A percentile compares a stretch with the other conserved stretches of the same genome.
Evolutionary conservation across 2,329 filamentous ascomycete species (phyloP).

Genomic region (Stylonectria norvegica): DNA sequence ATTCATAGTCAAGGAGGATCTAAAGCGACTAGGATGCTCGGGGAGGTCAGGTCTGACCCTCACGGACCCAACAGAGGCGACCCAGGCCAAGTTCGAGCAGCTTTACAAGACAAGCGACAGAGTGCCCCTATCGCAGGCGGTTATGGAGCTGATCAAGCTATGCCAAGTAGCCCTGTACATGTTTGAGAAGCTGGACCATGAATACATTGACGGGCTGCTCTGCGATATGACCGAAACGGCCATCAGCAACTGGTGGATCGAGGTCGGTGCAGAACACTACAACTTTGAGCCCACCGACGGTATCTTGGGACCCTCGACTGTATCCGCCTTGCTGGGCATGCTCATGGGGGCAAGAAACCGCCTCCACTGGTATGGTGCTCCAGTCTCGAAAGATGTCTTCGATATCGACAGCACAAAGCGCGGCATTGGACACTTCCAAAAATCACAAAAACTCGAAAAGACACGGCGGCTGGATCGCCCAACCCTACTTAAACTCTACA

Average conservation of each 20-base stretch:
- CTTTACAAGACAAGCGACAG: constrained; percentile 85
- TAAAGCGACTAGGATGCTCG: constrained; percentile 89
- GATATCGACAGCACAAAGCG: constrained; percentile 79
- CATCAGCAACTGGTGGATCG: constrained; percentile 92
- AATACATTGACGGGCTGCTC: constrained; percentile 86
- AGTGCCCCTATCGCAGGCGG: constrained; percentile 71
- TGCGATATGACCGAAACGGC: constrained; percentile 92
- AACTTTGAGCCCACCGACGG: constrained; percentile 91
- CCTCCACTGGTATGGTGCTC: constrained; percentile 77
- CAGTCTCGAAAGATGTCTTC: constrained; percentile 87
- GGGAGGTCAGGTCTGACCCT: constrained; percentile 84
- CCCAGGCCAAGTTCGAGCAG: constrained; percentile 86
- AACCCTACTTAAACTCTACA: constrained; percentile 77
- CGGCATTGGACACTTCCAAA: constrained; percentile 85
- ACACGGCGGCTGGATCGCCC: constrained; percentile 78
- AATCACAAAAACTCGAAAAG: constrained; percentile 74
- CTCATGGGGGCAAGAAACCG: constrained; percentile 88
- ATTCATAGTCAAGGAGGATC: constrained; percentile 90
- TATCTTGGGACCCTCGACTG: constrained; percentile 86
- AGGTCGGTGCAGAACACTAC: constrained; percentile 87
- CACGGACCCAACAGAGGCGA: constrained; percentile 72
- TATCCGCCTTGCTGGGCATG: constrained; percentile 81
- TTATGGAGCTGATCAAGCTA: constrained; percentile 83
- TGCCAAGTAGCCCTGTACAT: constrained; percentile 86
- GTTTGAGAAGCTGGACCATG: constrained; percentile 81